These are phyloP conservation scores for Berkeleyomyces basicola DNA, from an alignment of 2,329 filamentous ascomycete species.

Conservation along the genomic window DNA sequence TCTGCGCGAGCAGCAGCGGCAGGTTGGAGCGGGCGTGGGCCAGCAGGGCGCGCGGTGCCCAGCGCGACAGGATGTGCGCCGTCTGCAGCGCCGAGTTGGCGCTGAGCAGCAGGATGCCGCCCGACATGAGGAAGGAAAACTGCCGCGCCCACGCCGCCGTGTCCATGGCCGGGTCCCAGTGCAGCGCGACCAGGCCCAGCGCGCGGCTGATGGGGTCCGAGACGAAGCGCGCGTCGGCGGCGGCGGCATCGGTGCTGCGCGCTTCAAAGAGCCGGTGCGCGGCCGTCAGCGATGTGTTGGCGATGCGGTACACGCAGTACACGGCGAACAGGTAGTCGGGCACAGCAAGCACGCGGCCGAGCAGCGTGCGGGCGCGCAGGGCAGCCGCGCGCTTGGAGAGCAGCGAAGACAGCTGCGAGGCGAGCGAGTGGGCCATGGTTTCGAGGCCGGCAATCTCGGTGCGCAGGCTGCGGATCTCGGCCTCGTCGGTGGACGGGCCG, in stretches of 20 bases:
- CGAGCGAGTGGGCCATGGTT: slow-evolving; percentile 59
- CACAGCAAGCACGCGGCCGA: slow-evolving; percentile 47
- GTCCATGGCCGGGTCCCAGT: slow-evolving; percentile 72
- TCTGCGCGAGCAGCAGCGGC: slow-evolving; percentile 62
- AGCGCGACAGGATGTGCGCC: slow-evolving; percentile 62
- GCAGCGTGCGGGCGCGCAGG: slow-evolving; percentile 46
- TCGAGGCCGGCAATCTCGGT: slow-evolving; percentile 67
- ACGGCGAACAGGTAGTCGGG: slow-evolving; percentile 54
- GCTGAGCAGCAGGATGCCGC: slow-evolving; percentile 65
- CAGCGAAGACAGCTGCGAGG: slow-evolving; percentile 44
- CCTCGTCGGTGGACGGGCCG: slow-evolving; percentile 41
- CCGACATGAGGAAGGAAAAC: slow-evolving; percentile 69
- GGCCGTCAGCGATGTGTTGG: slow-evolving; percentile 52
- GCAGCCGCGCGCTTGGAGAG: slow-evolving; percentile 46
- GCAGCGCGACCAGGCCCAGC: slow-evolving; percentile 60
- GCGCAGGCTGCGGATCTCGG: slow-evolving; percentile 45
- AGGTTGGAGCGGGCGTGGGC: slow-evolving; percentile 61
- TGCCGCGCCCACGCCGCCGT: slow-evolving; percentile 75
- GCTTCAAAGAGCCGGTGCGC: slow-evolving; percentile 40
- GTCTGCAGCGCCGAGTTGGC: slow-evolving; percentile 77
- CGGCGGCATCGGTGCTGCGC: not conserved
- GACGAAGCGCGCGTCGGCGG: slow-evolving; percentile 13
- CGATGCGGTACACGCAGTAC: slow-evolving; percentile 74
- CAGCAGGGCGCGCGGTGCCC: slow-evolving; percentile 55
- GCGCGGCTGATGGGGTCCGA: slow-evolving; percentile 69